Conservation (phyloP, 2,329 filamentous ascomycete species). For the Venturia effusa region DNA sequence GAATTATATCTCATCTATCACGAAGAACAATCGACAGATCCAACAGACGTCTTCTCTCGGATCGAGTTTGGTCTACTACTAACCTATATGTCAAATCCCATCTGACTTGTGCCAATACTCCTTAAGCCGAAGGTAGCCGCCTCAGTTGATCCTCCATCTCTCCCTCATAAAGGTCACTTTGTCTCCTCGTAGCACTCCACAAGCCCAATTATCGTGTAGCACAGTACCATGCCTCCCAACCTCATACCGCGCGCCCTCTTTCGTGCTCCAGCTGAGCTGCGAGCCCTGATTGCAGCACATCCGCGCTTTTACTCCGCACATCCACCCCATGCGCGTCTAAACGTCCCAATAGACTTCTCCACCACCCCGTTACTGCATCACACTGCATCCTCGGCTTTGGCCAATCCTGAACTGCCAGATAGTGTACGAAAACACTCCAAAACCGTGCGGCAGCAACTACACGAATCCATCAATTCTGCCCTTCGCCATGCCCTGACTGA, state of each 20-base stretch:
- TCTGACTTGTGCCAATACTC: not conserved
- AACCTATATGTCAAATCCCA: not conserved
- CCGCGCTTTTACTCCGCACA: conserved; percentile 36
- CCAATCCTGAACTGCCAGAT: conserved; percentile 59
- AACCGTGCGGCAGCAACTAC: conserved; percentile 84
- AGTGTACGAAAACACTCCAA: conserved; percentile 53
- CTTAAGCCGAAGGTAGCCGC: not conserved
- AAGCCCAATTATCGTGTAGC: not conserved
- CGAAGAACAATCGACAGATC: not conserved
- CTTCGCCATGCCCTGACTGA: conserved; percentile 69
- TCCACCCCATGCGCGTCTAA: conserved; percentile 52
- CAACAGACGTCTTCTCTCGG: not conserved
- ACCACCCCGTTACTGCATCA: conserved; percentile 74
- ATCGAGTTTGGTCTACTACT: not conserved
- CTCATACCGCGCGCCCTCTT: not conserved
- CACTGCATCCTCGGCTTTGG: conserved; percentile 59
- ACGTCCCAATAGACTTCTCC: conserved; percentile 78
- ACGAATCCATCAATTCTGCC: conserved; percentile 87
- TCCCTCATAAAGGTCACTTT: not conserved
- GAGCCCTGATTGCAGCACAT: not conserved
- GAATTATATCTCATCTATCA: too few species aligned
- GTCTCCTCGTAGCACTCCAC: not conserved
- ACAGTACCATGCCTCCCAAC: conserved; percentile 2
- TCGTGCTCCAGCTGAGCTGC: conserved; percentile 5
- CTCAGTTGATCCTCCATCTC: not conserved